Evolutionary conservation across 2,329 filamentous ascomycete species (phyloP), one percentile per base, ranked within the genome.

Genomic region (Escovopsis weberi): DNA sequence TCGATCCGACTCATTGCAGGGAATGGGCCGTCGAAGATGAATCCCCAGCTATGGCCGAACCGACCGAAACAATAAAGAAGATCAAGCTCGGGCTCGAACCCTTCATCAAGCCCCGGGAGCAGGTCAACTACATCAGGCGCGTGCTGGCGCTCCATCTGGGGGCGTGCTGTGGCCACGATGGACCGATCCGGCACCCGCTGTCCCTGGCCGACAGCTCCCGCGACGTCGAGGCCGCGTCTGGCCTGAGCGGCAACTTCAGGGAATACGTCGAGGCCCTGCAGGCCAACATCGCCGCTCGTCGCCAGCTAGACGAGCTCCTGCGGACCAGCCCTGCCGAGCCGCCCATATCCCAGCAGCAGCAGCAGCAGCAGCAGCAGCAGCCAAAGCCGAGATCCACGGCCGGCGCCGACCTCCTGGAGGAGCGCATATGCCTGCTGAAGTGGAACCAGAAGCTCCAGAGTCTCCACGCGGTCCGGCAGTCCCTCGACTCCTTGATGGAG

Each of bases 51-150:
- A 63, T 64, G 60, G 34, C 49, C 18, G 49, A 55, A 47, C 42
- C 61, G 28, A 45, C 59, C 18, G 61, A 67, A 33, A 48, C 46
- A 10, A 40, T 54, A 43, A 53, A 61, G 39, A 57, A 57, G 32
- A 56, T 72, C 32, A 63, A 68, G 43, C 57, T 60, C 35, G 59
- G 57, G 15, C 62, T 81, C 19, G 59, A 64, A 32, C 68, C 71
- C 4, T 76, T 68, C 46, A 62, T 79, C 43, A 74, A 72, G 41
- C 66, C 71, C 26, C 67, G 74, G 26, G 73, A 78, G 44, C 72
- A 80, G 49, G 65, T 69, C 39, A 62, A 68, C 33, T 70, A 71
- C 38, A 72, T 80, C 43, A 66, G 73, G 47, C 70, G 69, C 40
- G 60, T 77, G 28, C 53, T 78, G 38, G 66, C 72, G 36, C 64